Base-by-base conservation (phyloP, 805 yeast species). In the Ogataea neopini region DNA sequence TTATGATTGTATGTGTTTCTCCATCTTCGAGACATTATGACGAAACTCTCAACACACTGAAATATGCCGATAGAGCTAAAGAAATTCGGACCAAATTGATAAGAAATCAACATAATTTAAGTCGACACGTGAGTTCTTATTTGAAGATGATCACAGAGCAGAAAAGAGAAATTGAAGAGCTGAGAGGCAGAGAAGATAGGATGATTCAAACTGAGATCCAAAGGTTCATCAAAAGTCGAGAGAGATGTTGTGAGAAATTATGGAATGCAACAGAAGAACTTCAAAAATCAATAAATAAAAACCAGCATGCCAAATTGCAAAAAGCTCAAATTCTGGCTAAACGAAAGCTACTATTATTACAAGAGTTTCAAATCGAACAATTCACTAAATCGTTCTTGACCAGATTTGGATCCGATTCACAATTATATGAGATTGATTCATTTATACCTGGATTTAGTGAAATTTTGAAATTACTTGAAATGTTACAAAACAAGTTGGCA, bases 1-100 rank as follows among this genome's bases (percentile, higher is more conserved):
- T 89, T 4, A 92, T 92, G 98, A 88, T 92, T 54, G 97, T 90
- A 1, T 92, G 98, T 67, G 79, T 92, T 3, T 84, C 95, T 3
- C 97, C 97, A 0, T 86, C 90, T 49, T 79, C 87, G 25, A 75
- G 73, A 37, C 97, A 92, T 65, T 90, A 89, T 64, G 98, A 92
- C 61, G 98, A 92, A 61, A 91, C 98, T 1, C 71, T 88, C 44
- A 92, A 92, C 63, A 88, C 97, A 0, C 75, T 92, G 51, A 88
- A 88, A 62, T 92, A 91, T 65, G 97, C 97, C 0, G 83, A 89
- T 62, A 72, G 97, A 35, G 97, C 97, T 13, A 90, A 90, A 61
- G 90, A 86, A 54, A 91, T 91, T 56, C 87, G 87, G 61, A 91
- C 96, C 0, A 88, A 87, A 56, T 71, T 87, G 2, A 74, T 79